A percentile compares a stretch with the other conserved stretches of the same genome.
Conservation (phyloP, 179 eudicot genomes). For the Spergularia azorica region DNA sequence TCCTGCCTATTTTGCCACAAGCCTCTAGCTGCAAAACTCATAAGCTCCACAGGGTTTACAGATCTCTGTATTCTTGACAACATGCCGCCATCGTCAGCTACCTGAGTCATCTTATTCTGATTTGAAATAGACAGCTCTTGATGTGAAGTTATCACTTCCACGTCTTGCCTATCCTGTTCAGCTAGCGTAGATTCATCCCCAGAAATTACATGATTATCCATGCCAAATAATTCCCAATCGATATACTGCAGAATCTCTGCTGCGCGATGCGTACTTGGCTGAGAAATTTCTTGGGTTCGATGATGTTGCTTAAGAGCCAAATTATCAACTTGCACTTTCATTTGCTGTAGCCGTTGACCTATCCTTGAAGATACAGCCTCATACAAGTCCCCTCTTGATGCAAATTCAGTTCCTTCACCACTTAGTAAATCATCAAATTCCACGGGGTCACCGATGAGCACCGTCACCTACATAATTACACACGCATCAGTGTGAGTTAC, state of each 20-base stretch:
- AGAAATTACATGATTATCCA: slow-evolving; percentile 35
- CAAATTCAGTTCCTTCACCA: slow-evolving; percentile 33
- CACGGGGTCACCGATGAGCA: slow-evolving; percentile 93
- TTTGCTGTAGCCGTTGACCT: slow-evolving; percentile 54
- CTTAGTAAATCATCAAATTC: slow-evolving; percentile 65
- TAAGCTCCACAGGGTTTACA: slow-evolving; percentile 50
- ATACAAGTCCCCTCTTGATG: slow-evolving; percentile 55
- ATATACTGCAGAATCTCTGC: slow-evolving; percentile 53
- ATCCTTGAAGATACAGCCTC: slow-evolving; percentile 77
- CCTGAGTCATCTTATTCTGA: slow-evolving; percentile 25
- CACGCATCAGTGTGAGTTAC: neutral
- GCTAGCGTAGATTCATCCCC: slow-evolving; percentile 23
- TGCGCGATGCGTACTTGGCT: slow-evolving; percentile 43
- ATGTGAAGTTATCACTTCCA: slow-evolving; percentile 14
- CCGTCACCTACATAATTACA: slow-evolving; percentile 59
- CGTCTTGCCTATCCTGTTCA: slow-evolving; percentile 17
- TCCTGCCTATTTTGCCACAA: slow-evolving; percentile 33
- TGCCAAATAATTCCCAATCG: slow-evolving; percentile 78
- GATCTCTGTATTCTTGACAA: slow-evolving; percentile 58
- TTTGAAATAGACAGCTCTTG: slow-evolving; percentile 30
- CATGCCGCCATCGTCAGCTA: slow-evolving; percentile 38
- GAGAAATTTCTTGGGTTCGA: slow-evolving; percentile 35
- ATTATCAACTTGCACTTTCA: slow-evolving; percentile 64
- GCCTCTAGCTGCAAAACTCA: slow-evolving; percentile 74
- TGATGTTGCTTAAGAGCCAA: slow-evolving; percentile 59